A percentile compares a stretch with the other conserved stretches of the same genome.
Evolutionary conservation across 2,329 filamentous ascomycete genomes (phyloP).

Genomic region (Dryadomyces sulphureus): DNA sequence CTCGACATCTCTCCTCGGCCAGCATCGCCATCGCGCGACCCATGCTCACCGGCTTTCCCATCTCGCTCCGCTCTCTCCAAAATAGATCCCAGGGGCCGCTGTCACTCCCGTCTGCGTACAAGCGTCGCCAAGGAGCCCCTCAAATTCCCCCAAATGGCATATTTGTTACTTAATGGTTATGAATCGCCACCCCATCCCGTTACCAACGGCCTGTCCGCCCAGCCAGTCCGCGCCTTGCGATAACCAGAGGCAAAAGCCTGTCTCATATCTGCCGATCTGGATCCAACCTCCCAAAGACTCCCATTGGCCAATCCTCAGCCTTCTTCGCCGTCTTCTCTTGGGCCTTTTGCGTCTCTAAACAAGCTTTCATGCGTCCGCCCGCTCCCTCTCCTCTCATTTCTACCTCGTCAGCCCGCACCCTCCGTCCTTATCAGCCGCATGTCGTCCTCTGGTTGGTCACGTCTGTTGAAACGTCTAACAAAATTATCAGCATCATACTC

Average conservation of each 20-base stretch:
- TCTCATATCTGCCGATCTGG: background rate
- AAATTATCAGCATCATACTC: too few relatives aligned
- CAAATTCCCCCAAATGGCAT: constrained; percentile 7
- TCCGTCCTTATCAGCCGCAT: too few relatives aligned
- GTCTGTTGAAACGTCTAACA: too few relatives aligned
- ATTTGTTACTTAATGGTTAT: constrained; percentile 13
- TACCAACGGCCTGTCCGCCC: constrained; percentile 5
- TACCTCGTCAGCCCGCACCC: too few relatives aligned
- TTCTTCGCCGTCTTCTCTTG: background rate
- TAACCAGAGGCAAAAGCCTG: constrained; percentile 1
- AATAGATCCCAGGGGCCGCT: background rate
- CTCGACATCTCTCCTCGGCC: too few relatives aligned
- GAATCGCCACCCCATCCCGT: constrained; percentile 9
- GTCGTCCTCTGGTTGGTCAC: too few relatives aligned
- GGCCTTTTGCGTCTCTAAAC: constrained; percentile 7
- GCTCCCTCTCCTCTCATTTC: background rate
- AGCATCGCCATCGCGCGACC: too few relatives aligned
- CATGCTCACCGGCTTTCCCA: background rate
- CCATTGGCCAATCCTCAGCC: constrained; percentile 7
- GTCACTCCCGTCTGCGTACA: background rate
- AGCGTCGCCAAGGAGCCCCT: background rate
- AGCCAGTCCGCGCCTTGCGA: constrained; percentile 10
- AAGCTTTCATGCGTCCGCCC: constrained; percentile 6
- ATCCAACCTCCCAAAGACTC: background rate
- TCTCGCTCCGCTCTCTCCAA: background rate